phyloP scores from a whole-genome alignment of 2,329 filamentous ascomycete genomes.

The Saccharata proteae region DNA sequence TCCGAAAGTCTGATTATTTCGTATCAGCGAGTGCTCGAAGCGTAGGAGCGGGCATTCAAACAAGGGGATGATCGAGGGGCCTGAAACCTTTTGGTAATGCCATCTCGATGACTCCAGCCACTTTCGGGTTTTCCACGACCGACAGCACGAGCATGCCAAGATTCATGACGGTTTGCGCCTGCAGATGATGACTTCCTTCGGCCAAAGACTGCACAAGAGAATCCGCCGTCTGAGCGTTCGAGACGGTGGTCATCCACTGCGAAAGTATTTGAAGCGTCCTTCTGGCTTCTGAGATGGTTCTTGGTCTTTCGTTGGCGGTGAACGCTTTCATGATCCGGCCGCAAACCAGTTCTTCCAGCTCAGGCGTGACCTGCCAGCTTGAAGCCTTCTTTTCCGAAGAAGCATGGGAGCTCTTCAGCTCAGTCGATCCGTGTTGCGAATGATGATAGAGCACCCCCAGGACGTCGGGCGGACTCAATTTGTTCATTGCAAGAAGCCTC shows the following conservation, averaged over 20 bases:
- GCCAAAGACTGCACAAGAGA: slow-evolving; percentile 27
- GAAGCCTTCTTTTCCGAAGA: slow-evolving; percentile 14
- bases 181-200: slow-evolving; percentile 35
- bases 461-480: slow-evolving; percentile 23
- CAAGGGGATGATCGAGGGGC: background rate
- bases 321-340: slow-evolving; percentile 24
- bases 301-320: slow-evolving; percentile 17
- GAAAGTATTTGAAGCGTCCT: slow-evolving; percentile 19
- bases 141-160: slow-evolving; percentile 52
- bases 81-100: slow-evolving; percentile 4
- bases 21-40: slow-evolving; percentile 10
- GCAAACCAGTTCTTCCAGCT: slow-evolving; percentile 26
- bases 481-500: slow-evolving; percentile 19
- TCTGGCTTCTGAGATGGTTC: slow-evolving; percentile 19
- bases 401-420: slow-evolving; percentile 12
- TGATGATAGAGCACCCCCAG: slow-evolving; percentile 20
- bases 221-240: slow-evolving; percentile 26
- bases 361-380: slow-evolving; percentile 21
- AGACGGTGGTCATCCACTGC: slow-evolving; percentile 28
- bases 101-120: slow-evolving; percentile 43
- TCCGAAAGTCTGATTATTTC: slow-evolving; percentile 17
- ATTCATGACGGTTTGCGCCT: slow-evolving; percentile 46
- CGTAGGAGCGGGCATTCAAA: no score
- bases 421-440: slow-evolving; percentile 21
- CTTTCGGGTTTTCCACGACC: slow-evolving; percentile 46